Evolutionary conservation across 2,329 filamentous ascomycete species (phyloP), one percentile per base, ranked within the genome.

Genomic region (Claviceps arundinis): DNA sequence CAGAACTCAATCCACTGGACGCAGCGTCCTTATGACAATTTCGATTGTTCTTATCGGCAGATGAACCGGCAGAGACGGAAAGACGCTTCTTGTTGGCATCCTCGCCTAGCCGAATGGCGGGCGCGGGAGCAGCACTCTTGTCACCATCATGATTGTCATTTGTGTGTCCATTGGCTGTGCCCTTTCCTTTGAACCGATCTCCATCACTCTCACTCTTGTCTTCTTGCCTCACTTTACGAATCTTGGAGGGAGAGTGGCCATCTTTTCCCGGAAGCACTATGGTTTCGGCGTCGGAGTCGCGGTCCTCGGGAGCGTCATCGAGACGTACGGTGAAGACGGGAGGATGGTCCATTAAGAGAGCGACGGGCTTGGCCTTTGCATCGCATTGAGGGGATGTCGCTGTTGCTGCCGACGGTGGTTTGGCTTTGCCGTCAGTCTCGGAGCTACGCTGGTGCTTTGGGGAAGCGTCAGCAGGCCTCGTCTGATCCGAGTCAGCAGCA

Each of bases 211-310:
- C 80, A 59, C 75, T 78, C 60, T 72, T 76, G 61, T 82, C 79
- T 62, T 84, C 82, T 57, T 83, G 78, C 63, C 82, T 84, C 47
- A 78, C 71, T 66, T 83, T 84, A 54, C 79, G 75, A 54, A 72
- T 71, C 65, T 84, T 84, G 54, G 79, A 78, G 0, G 80, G 80
- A 24, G 80, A 84, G 60, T 80, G 71, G 41, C 78, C 79, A 62
- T 84, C 77, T 61, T 83, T 84, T 30, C 79, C 80, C 11, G 80
- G 75, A 37, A 85, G 65, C 38, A 87, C 82, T 56, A 86, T 84
- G 14, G 83, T 87, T 68, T 87, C 83, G 48, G 83, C 82, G 61
- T 87, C 83, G 1, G 83, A 87, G 59, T 84, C 81, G 61, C 75
- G 80, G 54, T 82, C 81, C 53, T 70, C 69, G 22, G 64, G 65